Conservation (phyloP, 345 rosid genomes). For the Melaleuca quinquenervia region DNA sequence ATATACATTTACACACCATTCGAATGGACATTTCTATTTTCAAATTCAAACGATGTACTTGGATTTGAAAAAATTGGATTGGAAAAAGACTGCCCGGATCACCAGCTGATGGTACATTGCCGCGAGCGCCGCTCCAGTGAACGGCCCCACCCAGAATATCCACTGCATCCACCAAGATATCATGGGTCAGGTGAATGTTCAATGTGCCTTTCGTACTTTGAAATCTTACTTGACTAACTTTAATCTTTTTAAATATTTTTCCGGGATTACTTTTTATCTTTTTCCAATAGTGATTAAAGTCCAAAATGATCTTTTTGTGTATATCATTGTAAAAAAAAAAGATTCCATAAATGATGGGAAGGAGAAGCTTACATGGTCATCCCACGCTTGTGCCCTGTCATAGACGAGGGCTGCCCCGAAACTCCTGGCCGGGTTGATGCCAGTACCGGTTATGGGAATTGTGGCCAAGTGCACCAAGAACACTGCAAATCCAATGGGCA, state of each 20-base stretch:
- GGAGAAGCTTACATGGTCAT: background rate
- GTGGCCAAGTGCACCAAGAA: background rate
- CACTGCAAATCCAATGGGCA: background rate
- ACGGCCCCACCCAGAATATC: slow-evolving; percentile 38
- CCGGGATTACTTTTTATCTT: no score
- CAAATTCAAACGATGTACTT: background rate
- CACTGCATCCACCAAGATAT: slow-evolving; percentile 10
- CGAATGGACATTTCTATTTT: background rate
- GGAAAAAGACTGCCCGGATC: slow-evolving; percentile 30
- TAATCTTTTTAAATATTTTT: background rate
- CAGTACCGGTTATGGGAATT: background rate
- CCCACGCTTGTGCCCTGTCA: background rate
- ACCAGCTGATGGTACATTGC: slow-evolving; percentile 30
- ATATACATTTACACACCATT: background rate
- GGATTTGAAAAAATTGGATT: slow-evolving; percentile 4
- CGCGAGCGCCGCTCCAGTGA: slow-evolving; percentile 31
- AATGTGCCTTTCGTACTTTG: background rate
- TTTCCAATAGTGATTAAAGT: background rate
- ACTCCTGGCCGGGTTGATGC: background rate
- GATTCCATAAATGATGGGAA: background rate
- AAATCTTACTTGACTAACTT: background rate
- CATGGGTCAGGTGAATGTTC: background rate
- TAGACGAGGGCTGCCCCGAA: background rate
- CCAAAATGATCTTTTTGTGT: background rate
- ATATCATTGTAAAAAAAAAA: background rate